Percentiles rank a stretch among this genome's conserved stretches.
phyloP scores from a whole-genome alignment of 2,329 filamentous ascomycete species.

The Cadophora sp. region DNA sequence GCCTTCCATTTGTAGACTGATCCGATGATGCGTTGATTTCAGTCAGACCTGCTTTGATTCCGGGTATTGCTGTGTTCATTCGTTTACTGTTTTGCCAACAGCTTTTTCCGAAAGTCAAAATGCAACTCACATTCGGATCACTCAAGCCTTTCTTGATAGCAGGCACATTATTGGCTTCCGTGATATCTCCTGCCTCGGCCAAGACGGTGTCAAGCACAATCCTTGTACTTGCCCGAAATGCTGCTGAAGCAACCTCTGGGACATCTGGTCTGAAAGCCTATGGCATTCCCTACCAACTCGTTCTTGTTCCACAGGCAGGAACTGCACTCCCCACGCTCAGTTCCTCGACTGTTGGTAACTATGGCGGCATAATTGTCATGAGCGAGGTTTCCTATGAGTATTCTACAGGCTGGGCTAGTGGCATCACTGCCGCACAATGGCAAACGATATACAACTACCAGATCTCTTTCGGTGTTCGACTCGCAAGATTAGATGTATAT shows the following conservation, averaged over 20 bases:
- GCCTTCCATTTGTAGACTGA: background rate
- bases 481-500: constrained; percentile 14
- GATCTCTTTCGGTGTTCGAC: constrained; percentile 35
- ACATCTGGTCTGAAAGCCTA: constrained; percentile 63
- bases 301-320: constrained; percentile 59
- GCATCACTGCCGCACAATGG: constrained; percentile 61
- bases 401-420: constrained; percentile 14
- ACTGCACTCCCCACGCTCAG: constrained; percentile 58
- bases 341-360: constrained; percentile 56
- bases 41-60: background rate
- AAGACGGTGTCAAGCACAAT: constrained; percentile 52
- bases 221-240: constrained; percentile 61
- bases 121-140: background rate
- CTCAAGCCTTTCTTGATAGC: background rate
- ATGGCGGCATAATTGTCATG: constrained; percentile 45
- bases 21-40: background rate
- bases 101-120: background rate
- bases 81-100: background rate
- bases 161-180: background rate
- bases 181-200: background rate
- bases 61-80: background rate
- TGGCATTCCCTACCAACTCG: constrained; percentile 62
- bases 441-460: constrained; percentile 63
- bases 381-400: constrained; percentile 13
- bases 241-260: constrained; percentile 54